phyloP scores from a whole-genome alignment of 768 basidiomycete species.

The Boletus huronensis region DNA sequence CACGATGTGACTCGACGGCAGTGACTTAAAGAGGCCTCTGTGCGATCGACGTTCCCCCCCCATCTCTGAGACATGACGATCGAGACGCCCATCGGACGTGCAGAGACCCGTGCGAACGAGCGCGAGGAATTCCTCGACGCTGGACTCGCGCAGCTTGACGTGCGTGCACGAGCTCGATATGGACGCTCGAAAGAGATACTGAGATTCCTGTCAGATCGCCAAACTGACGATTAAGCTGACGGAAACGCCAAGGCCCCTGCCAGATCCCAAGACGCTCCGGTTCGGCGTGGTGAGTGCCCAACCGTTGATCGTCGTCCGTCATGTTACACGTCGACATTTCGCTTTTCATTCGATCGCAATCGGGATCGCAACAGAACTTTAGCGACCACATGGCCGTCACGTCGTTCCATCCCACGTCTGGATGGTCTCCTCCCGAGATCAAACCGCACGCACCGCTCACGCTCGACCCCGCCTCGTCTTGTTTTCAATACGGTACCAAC shows the following conservation, averaged over 20 bases:
- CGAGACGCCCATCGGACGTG: too few species aligned
- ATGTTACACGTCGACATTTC: neutral
- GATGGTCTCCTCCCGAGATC: constrained; percentile 73
- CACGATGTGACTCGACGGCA: neutral
- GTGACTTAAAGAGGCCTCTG: neutral
- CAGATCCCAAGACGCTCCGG: constrained; percentile 41
- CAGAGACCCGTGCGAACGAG: too few species aligned
- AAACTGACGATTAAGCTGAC: constrained; percentile 48
- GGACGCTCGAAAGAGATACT: too few species aligned
- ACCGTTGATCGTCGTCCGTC: neutral
- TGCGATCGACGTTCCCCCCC: neutral
- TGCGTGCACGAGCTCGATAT: constrained; percentile 6
- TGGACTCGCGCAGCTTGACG: constrained; percentile 12
- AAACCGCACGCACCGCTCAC: constrained; percentile 61
- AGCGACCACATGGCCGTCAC: constrained; percentile 76
- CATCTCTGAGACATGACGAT: constrained; percentile 5
- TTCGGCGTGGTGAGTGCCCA: constrained; percentile 53
- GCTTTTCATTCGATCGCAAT: neutral
- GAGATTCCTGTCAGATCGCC: constrained; percentile 42
- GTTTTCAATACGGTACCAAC: constrained; percentile 60
- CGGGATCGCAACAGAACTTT: neutral
- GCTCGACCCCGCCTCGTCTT: constrained; percentile 54
- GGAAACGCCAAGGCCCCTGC: constrained; percentile 48
- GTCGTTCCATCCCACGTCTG: constrained; percentile 56
- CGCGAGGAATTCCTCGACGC: neutral